phyloP scores from a whole-genome alignment of 345 rosid genomes.

The Rhodamnia rubescens region DNA sequence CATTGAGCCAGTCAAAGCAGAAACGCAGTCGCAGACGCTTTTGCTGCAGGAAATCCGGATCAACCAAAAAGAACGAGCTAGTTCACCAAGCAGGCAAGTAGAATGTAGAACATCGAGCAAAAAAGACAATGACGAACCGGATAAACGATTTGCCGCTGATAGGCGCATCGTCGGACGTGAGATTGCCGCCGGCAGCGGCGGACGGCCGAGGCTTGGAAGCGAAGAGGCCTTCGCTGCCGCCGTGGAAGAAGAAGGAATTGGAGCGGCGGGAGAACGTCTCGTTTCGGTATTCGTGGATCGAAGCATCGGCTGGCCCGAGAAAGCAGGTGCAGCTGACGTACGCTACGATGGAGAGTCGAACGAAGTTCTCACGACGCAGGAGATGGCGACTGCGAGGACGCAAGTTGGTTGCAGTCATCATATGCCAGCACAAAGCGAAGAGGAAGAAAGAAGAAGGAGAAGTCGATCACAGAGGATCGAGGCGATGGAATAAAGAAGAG shows the following conservation, averaged over 20 bases:
- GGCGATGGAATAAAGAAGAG: background rate
- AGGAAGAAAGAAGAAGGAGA: background rate
- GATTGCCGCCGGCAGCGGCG: background rate
- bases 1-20: background rate
- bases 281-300: conserved; percentile 31
- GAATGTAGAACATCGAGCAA: background rate
- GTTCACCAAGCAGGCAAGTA: background rate
- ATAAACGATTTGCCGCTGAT: conserved; percentile 33
- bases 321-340: conserved; percentile 3
- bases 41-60: background rate
- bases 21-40: background rate
- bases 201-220: conserved; percentile 14
- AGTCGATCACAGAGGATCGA: background rate
- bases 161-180: conserved; percentile 15
- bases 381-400: background rate
- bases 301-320: conserved; percentile 15
- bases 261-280: conserved; percentile 28
- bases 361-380: background rate
- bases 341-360: background rate
- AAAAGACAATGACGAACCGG: conserved; percentile 7
- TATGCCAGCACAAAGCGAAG: background rate
- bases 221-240: conserved; percentile 49
- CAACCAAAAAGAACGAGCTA: background rate
- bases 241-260: conserved; percentile 45
- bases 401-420: background rate